A percentile compares a stretch with the other conserved stretches of the same genome.
These are phyloP conservation scores for Penicillium nucicola DNA, from an alignment of 495 filamentous ascomycete species.

Conservation along the genomic window DNA sequence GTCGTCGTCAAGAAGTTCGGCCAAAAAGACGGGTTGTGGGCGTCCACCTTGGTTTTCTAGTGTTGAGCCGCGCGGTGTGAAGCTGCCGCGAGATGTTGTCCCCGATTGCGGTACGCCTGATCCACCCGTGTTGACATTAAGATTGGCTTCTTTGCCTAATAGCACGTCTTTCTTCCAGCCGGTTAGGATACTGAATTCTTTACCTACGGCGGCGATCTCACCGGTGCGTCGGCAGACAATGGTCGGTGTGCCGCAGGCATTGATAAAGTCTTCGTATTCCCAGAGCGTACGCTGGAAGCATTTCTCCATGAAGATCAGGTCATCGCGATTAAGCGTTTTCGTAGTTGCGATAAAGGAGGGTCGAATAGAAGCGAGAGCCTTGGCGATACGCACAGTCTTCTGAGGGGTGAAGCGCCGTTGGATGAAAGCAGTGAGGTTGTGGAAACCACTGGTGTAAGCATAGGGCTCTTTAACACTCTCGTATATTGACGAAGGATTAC, in stretches of 20 bases:
- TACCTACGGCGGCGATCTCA: conserved; percentile 86
- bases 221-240: conserved; percentile 90
- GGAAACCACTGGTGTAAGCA: conserved; percentile 84
- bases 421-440: conserved; percentile 79
- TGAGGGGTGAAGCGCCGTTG: conserved; percentile 68
- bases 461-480: conserved; percentile 85
- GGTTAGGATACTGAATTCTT: conserved; percentile 90
- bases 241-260: conserved; percentile 80
- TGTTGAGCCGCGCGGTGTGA: conserved; percentile 46
- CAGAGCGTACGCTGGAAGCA: conserved; percentile 89
- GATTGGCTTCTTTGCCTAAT: conserved; percentile 80
- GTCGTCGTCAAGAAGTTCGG: conserved; percentile 90
- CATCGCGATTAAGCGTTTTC: conserved; percentile 74
- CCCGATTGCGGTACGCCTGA: conserved; percentile 25
- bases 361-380: conserved; percentile 82
- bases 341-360: conserved; percentile 90
- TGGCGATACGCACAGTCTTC: conserved; percentile 74
- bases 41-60: conserved; percentile 29
- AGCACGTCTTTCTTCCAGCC: conserved; percentile 93
- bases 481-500: conserved; percentile 83
- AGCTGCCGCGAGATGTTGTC: conserved; percentile 40
- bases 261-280: conserved; percentile 90
- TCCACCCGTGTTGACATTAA: conserved; percentile 76
- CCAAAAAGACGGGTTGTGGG: conserved; percentile 78
- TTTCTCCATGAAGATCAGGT: conserved; percentile 96